These are phyloP conservation scores for Hanseniaspora meyeri DNA, from an alignment of 805 yeast genomes.

Conservation along the genomic window DNA sequence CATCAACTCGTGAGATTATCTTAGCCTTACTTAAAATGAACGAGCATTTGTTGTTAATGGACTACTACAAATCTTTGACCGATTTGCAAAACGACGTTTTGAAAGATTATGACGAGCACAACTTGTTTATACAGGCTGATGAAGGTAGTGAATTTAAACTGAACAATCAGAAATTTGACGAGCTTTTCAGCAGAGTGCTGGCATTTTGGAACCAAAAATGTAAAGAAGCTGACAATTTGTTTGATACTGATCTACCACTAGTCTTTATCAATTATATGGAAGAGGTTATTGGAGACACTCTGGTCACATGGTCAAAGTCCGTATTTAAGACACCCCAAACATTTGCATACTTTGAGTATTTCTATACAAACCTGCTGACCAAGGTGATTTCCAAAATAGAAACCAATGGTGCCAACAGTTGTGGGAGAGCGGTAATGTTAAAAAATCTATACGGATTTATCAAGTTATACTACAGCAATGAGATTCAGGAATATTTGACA, in stretches of 20 bases:
- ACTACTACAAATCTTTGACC: constrained; percentile 31
- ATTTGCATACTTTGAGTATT: constrained; percentile 24
- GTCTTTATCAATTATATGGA: constrained; percentile 31
- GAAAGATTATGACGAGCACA: constrained; percentile 19
- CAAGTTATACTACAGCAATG: constrained; percentile 4
- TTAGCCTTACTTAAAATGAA: constrained; percentile 28
- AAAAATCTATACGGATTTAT: constrained; percentile 8
- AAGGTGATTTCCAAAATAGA: constrained; percentile 11
- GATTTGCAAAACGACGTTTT: constrained; percentile 24
- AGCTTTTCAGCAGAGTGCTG: constrained; percentile 22
- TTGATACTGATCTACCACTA: constrained; percentile 29
- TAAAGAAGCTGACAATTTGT: constrained; percentile 29
- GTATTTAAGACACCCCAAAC: constrained; percentile 21
- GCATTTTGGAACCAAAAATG: constrained; percentile 29
- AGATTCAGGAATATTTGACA: constrained; percentile 15
- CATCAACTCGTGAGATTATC: constrained; percentile 20
- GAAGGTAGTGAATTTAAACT: constrained; percentile 16
- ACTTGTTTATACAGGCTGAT: constrained; percentile 19
- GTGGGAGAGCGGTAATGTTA: constrained; percentile 4
- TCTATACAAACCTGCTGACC: constrained; percentile 22
- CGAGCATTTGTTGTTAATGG: constrained; percentile 30
- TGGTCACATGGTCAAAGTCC: constrained; percentile 22
- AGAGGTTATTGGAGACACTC: constrained; percentile 29
- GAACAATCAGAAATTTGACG: constrained; percentile 19
- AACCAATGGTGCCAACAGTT: not conserved